Base-by-base conservation (phyloP, 2,329 filamentous ascomycete species). In the Pseudopyrenochaeta lycopersici region DNA sequence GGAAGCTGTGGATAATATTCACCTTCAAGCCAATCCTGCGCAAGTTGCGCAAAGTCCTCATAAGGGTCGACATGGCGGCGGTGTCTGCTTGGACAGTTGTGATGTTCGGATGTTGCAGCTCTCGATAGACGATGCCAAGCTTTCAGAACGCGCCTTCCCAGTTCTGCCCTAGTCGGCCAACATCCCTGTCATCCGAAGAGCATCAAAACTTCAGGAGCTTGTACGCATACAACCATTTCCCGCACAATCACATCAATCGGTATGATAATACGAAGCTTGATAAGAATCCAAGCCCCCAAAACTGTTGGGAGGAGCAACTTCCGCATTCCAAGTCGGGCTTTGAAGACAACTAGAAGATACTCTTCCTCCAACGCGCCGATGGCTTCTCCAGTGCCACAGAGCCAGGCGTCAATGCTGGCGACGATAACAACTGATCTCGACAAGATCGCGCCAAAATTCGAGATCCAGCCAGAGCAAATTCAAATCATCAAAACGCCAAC, bases 1-100 rank as follows among this genome's bases (percentile, higher is more conserved):
- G 29, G 23, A 43, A 62, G 54, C 55, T 70, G 46, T 21, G 18
- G 18, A 21, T 3, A 27, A 46, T 14, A 56, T 79, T 62, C 78
- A 92, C 92, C 89, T 93, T 96, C 73, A 97, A 73, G 49, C 95
- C 95, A 75, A 96, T 87, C 80, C 87, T 89, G 82, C 92, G 89
- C 75, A 97, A 77, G 78, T 97, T 96, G 78, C 88, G 85, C 73
- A 97, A 79, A 21, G 94, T 97, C 80, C 95, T 89, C 64, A 88
- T 79, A 70, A 97, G 82, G 56, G 92, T 97, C 83, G 95, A 98
- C 95, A 99, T 99, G 77, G 77, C 83, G 80, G 74, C 68, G 67
- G 59, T 63, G 62, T 60, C 52, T 57, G 57, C 52, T 21, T 41
- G 43, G 42, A 42, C 57, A 40, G 58, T 63, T 44, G 41, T 43